Percentiles rank a stretch among this genome's conserved stretches.
phyloP scores from a whole-genome alignment of 768 basidiomycete genomes.

The Xanthoconium purpureum region DNA sequence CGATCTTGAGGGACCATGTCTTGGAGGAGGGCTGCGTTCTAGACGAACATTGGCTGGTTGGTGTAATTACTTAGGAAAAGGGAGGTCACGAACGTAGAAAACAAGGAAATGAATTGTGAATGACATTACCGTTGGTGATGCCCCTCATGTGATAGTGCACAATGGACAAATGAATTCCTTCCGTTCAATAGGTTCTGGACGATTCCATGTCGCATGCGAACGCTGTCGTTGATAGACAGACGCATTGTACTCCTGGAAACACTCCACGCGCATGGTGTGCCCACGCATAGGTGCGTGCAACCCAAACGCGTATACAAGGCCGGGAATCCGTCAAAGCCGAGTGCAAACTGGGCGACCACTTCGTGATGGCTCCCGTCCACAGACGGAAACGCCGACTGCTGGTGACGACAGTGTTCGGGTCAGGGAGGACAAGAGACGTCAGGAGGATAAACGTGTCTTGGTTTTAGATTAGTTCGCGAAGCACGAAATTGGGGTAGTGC shows the following conservation, averaged over 20 bases:
- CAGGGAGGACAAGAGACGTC: constrained; percentile 73
- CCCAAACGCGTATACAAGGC: constrained; percentile 76
- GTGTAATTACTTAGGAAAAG: constrained; percentile 1
- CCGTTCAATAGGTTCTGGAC: constrained; percentile 90
- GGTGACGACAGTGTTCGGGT: constrained; percentile 76
- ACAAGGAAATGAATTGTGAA: not conserved
- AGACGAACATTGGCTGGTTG: constrained; percentile 17
- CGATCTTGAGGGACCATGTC: constrained; percentile 6
- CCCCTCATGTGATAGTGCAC: constrained; percentile 32
- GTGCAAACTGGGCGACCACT: constrained; percentile 40
- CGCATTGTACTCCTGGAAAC: constrained; percentile 85
- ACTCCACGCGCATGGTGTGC: constrained; percentile 96
- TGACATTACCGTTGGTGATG: constrained; percentile 37
- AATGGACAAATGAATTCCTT: constrained; percentile 96
- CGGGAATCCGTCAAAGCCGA: constrained; percentile 74
- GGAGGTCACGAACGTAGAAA: not conserved
- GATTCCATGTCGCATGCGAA: constrained; percentile 85
- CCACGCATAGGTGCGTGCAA: constrained; percentile 86
- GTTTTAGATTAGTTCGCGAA: constrained; percentile 94
- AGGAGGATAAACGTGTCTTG: constrained; percentile 93
- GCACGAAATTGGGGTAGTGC: constrained; percentile 94
- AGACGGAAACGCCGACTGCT: constrained; percentile 45
- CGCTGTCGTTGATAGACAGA: constrained; percentile 87
- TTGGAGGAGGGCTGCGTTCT: constrained; percentile 21
- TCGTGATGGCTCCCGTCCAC: constrained; percentile 23